Conservation (phyloP, 2,329 filamentous ascomycete species). For the Shiraia sp. region DNA sequence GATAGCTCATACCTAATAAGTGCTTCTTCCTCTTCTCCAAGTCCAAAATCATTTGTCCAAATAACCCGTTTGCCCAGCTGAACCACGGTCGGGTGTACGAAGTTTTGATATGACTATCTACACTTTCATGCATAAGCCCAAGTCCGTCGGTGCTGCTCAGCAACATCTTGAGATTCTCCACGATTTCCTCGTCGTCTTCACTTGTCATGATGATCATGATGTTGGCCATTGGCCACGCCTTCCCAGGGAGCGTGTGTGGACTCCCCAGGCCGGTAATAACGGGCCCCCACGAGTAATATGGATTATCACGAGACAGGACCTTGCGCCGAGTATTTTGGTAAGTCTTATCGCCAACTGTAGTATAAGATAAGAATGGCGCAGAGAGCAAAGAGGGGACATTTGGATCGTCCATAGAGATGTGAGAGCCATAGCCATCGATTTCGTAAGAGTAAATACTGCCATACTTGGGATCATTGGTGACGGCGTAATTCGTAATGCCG, state of each 20-base stretch:
- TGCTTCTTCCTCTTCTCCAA: slow-evolving; percentile 49
- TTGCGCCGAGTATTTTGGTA: slow-evolving; percentile 52
- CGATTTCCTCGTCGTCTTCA: slow-evolving; percentile 52
- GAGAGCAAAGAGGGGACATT: slow-evolving; percentile 70
- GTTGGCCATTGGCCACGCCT: slow-evolving; percentile 56
- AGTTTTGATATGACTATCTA: slow-evolving; percentile 44
- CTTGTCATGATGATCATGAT: slow-evolving; percentile 55
- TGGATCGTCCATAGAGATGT: slow-evolving; percentile 71
- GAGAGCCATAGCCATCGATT: slow-evolving; percentile 50
- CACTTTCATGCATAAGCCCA: slow-evolving; percentile 57
- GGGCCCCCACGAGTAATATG: slow-evolving; percentile 54
- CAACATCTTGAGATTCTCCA: slow-evolving; percentile 46
- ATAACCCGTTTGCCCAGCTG: slow-evolving; percentile 57
- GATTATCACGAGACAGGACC: slow-evolving; percentile 49
- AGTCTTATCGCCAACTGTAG: slow-evolving; percentile 41
- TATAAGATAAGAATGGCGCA: slow-evolving; percentile 65
- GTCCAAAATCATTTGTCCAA: slow-evolving; percentile 52
- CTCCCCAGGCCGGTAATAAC: slow-evolving; percentile 51
- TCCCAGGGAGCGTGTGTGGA: slow-evolving; percentile 51
- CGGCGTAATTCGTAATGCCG: slow-evolving; percentile 50
- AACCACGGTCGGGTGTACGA: slow-evolving; percentile 51
- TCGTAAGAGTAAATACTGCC: slow-evolving; percentile 54
- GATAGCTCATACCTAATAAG: slow-evolving; percentile 43
- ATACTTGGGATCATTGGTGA: slow-evolving; percentile 39
- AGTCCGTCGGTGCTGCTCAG: slow-evolving; percentile 53